Percentiles rank a stretch among this genome's conserved stretches.
Evolutionary conservation across 164 flowering plant species (phyloP).

Genomic region (Malania oleifera): DNA sequence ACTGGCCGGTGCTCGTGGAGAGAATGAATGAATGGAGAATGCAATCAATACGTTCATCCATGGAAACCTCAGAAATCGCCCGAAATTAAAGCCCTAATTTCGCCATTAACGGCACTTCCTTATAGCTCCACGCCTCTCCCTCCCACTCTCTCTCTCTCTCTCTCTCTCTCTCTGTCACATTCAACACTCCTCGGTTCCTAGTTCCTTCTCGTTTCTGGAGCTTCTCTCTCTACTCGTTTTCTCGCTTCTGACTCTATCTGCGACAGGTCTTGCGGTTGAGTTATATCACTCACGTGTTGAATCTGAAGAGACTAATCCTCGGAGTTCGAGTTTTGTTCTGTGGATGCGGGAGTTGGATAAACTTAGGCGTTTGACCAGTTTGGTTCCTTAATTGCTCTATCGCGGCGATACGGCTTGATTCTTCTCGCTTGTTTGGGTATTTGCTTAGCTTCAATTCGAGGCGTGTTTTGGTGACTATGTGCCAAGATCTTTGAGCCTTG

Average conservation of each 20-base stretch:
- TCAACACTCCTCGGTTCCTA: no score
- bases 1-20: no score
- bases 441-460: neutral
- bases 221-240: neutral
- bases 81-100: neutral
- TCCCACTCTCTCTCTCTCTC: neutral
- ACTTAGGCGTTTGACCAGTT: neutral
- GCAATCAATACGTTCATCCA: no score
- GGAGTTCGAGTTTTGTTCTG: neutral
- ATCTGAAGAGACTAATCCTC: neutral
- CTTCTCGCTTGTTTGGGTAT: neutral
- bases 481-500: neutral
- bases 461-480: neutral
- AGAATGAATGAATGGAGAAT: no score
- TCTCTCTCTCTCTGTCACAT: neutral
- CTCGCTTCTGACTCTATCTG: neutral
- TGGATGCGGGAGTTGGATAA: neutral
- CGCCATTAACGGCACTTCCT: neutral
- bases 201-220: no score
- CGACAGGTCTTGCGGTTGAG: neutral
- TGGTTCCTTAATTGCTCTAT: neutral
- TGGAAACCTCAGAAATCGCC: neutral
- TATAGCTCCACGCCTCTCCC: neutral
- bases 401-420: neutral
- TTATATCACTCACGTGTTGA: neutral